Evolutionary conservation across 768 basidiomycete genomes (phyloP), one percentile per base, ranked within the genome.

Genomic region (Lactifluus piperatus): DNA sequence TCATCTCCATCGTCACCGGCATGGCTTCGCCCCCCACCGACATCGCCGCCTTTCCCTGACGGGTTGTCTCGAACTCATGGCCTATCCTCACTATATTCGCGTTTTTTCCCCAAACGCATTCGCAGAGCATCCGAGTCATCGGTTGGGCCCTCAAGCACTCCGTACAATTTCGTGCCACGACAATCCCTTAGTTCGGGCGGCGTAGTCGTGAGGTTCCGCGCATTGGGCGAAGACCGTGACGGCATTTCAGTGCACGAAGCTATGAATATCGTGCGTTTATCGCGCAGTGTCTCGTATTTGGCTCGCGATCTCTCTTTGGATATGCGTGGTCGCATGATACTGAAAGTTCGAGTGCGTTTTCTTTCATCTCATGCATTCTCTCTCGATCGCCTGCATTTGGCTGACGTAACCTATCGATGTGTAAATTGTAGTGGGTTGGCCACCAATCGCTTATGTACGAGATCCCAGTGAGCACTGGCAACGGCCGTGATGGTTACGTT

Each of bases 341-440:
- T 65, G 7, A 64, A 56, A 51, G 52, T 65, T 8, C 34, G 64
- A 37, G 64, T 65, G 24, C 34, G 64, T 57, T 41, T 41, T 29
- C 29, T 39, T 30, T 32, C 24, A 20, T 30, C 30, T 22, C 13
- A 11, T n/a, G n/a, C 11, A 22, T 14, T 14, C n/a, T 8, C 13
- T 29, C 13, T 14, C 27, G 20, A 8, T 32, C n/a, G 29, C 22
- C 24, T 56, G 9, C 22, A 18, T 5, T 32, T 16, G 10, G 14
- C 45, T 43, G 50, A 53, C n/a, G 26, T 20, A 24, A 26, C 22
- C 13, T 2, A 11, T 16, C 39, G 24, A 4, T 27, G 43, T 10
- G 41, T 18, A 18, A 9, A 50, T 18, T n/a, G n/a, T n/a, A 65
- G 64, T 65, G 64, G 64, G 27, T 34, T 4, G 64, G 64, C n/a